Evolutionary conservation across 164 flowering plant species (phyloP).

Genomic region (Sedum album): DNA sequence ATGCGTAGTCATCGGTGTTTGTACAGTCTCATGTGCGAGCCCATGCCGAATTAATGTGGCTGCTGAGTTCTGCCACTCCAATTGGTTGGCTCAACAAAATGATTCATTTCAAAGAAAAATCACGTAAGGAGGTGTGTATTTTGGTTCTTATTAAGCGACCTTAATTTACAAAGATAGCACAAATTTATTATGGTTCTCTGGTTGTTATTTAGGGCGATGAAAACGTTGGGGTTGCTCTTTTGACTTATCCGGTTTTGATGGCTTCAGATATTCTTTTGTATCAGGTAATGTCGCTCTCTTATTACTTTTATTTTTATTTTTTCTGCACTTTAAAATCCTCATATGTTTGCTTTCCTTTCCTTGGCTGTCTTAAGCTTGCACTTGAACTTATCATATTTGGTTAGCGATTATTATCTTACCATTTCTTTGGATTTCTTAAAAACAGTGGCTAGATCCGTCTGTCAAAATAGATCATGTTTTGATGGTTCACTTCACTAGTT

Average conservation of each 20-base stretch:
- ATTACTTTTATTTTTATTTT: not conserved
- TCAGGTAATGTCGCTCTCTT: constrained; percentile 79
- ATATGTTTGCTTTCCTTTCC: not conserved
- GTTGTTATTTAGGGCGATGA: constrained; percentile 68
- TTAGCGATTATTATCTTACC: not conserved
- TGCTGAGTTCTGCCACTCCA: constrained; percentile 78
- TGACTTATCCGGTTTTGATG: constrained; percentile 94
- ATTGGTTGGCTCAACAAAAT: constrained; percentile 90
- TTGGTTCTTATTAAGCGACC: not conserved
- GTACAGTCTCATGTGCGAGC: constrained; percentile 98
- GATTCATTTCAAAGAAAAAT: constrained; percentile 98
- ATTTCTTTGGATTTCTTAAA: not conserved
- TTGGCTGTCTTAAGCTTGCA: not conserved
- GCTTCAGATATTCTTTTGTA: constrained; percentile 93
- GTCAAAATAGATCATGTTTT: constrained; percentile 10
- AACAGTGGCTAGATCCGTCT: not conserved
- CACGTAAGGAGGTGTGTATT: constrained; percentile 70
- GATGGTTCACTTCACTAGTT: constrained; percentile 23
- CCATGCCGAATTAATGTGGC: constrained; percentile 91
- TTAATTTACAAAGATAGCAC: not conserved
- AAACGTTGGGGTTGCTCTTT: constrained; percentile 84
- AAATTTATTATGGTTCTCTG: not conserved
- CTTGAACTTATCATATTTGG: not conserved
- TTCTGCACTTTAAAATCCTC: not conserved
- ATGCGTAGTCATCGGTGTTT: constrained; percentile 78